Base-by-base conservation (phyloP, 495 filamentous ascomycete species). In the Podospora didyma region DNA sequence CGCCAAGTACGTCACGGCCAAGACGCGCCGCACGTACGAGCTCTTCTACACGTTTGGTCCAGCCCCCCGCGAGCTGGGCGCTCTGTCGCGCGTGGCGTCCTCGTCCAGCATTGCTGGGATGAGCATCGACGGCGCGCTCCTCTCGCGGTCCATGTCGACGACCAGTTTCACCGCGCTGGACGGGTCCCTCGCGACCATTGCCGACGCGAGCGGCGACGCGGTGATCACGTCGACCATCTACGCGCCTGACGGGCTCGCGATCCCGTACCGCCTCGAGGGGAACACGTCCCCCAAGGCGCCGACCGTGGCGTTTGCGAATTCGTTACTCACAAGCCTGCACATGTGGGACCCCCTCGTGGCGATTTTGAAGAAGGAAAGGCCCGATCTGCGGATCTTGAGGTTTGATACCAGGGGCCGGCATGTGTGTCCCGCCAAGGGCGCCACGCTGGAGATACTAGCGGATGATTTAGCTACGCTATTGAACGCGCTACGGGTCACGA, bases 1-100 rank as follows among this genome's bases (percentile, higher is more conserved):
- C 61, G 64, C 64, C 23, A 78, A 83, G n/a, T 75, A 79, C 23
- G 81, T 88, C 23, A 72, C 75, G n/a, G 64, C 71, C 37, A 83
- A 79, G 59, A 75, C 68, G 16, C 75, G 82, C 42, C 73, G 88
- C 11, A 70, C 75, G 1, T 92, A 89, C 70, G 73, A 83, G 48
- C 83, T 90, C 62, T 86, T 89, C 63, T 91, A 90, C 71, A 86
- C 86, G 39, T 92, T 94, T 62, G 87, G 87, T 0, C 81, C 87
- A 0, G 87, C 81, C 0, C 84, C 87, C 7, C 75, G 88, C n/a
- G 84, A 90, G 51, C 73, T 92, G 19, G 57, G 74, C 3, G 76
- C 70, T 9, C 60, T 79, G 11, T 82, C 67, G 58, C 46, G 70
- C 58, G 56, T 79, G 64, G n/a, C n/a, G n/a, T n/a, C n/a, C n/a